Conservation (phyloP, 768 basidiomycete species). For the Ramaria sp. region DNA sequence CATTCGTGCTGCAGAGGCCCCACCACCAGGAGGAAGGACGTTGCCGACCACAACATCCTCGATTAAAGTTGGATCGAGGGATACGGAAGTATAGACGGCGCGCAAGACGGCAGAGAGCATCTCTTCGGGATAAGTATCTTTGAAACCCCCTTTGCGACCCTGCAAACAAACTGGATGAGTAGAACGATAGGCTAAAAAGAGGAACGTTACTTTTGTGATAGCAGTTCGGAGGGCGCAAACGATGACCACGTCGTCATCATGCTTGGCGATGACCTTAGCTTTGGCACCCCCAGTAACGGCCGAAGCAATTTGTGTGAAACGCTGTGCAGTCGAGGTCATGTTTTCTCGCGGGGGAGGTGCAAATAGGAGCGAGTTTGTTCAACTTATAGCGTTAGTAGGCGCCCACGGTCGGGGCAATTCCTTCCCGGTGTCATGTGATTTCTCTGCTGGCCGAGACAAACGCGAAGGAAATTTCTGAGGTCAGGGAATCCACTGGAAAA, state of each 20-base stretch:
- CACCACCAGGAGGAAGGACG: slow-evolving; percentile 80
- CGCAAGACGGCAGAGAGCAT: slow-evolving; percentile 68
- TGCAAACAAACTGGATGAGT: slow-evolving; percentile 17
- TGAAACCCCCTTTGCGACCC: slow-evolving; percentile 84
- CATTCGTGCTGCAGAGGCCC: slow-evolving; percentile 75
- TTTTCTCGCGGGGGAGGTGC: neutral
- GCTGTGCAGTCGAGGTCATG: slow-evolving; percentile 7
- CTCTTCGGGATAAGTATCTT: slow-evolving; percentile 79
- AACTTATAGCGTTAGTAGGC: too few relatives aligned
- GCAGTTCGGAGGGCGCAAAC: slow-evolving; percentile 83
- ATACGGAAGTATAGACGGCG: slow-evolving; percentile 55
- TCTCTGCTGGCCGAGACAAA: too few relatives aligned
- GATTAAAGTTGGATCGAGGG: slow-evolving; percentile 71
- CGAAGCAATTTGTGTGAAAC: slow-evolving; percentile 1
- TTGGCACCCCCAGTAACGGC: slow-evolving; percentile 21
- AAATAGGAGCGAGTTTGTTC: neutral
- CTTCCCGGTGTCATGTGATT: too few relatives aligned
- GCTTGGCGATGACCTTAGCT: slow-evolving; percentile 54
- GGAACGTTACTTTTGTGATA: slow-evolving; percentile 63
- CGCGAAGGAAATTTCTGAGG: too few relatives aligned
- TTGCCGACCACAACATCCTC: slow-evolving; percentile 83
- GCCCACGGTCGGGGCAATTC: too few relatives aligned
- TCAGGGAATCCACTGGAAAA: too few relatives aligned
- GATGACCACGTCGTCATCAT: slow-evolving; percentile 85
- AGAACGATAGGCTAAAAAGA: neutral